Percentiles rank a stretch among this genome's conserved stretches.
phyloP scores from a whole-genome alignment of 306 rosid species.

The Urtica urens region DNA sequence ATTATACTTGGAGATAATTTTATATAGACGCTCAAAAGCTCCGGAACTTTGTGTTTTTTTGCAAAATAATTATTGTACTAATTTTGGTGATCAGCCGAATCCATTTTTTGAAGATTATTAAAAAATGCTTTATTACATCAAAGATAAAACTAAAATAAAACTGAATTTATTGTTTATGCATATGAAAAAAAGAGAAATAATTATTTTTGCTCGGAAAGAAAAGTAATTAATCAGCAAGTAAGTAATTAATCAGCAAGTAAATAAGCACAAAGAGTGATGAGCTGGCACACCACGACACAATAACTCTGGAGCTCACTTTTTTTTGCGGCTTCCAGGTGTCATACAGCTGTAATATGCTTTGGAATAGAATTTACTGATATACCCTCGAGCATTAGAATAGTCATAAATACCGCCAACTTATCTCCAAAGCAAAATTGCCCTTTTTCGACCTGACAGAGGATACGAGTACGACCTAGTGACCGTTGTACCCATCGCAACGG shows the following conservation, averaged over 20 bases:
- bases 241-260: neutral
- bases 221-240: no score
- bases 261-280: slow-evolving; percentile 18
- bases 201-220: no score
- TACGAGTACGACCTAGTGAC: neutral
- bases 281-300: slow-evolving; percentile 31
- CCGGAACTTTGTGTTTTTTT: no score
- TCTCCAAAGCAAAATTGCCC: neutral
- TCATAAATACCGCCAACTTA: slow-evolving; percentile 14
- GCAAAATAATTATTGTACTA: no score
- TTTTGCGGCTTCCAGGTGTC: slow-evolving; percentile 49
- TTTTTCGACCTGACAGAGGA: neutral
- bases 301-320: slow-evolving; percentile 13
- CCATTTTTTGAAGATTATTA: no score
- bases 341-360: slow-evolving; percentile 49
- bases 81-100: no score
- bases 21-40: no score
- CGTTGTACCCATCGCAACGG: slow-evolving; percentile 44
- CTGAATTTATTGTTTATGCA: no score
- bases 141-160: no score
- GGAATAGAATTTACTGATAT: neutral
- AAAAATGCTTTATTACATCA: no score
- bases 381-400: neutral
- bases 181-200: no score
- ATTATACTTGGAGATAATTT: no score